Evolutionary conservation across 768 basidiomycete species (phyloP).

Genomic region (Boletus reticuloceps): DNA sequence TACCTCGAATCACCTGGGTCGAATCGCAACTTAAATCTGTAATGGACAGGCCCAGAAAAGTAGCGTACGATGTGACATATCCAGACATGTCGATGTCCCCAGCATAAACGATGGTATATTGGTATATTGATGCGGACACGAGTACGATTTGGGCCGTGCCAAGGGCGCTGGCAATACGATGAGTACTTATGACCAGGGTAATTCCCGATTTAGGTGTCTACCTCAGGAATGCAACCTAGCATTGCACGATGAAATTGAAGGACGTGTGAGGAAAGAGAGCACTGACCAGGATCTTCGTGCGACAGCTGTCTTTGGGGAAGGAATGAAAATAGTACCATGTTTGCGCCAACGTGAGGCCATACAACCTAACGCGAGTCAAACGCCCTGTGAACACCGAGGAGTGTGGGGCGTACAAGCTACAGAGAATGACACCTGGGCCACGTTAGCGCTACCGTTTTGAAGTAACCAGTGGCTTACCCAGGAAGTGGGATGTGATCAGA

Average conservation of each 20-base stretch:
- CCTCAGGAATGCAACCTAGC: slow-evolving; percentile 31
- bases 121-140: slow-evolving; percentile 32
- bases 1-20: slow-evolving; percentile 25
- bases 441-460: no score
- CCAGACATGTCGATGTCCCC: slow-evolving; percentile 22
- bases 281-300: slow-evolving; percentile 33
- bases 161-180: slow-evolving; percentile 15
- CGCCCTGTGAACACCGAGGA: not conserved
- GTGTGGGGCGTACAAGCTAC: no score
- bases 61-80: slow-evolving; percentile 27
- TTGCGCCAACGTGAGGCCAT: slow-evolving; percentile 35
- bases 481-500: no score
- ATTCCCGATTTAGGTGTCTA: not conserved
- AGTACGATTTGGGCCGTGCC: slow-evolving; percentile 30
- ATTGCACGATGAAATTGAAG: not conserved
- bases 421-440: no score
- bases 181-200: not conserved
- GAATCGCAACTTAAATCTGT: not conserved
- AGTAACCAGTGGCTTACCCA: no score
- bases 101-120: slow-evolving; percentile 31
- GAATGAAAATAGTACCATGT: slow-evolving; percentile 34
- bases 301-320: slow-evolving; percentile 28
- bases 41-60: not conserved
- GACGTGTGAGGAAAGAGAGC: not conserved
- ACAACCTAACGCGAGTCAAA: slow-evolving; percentile 25